Evolutionary conservation across 1,139 yeast genomes (phyloP).

Genomic region (Zhuliangozyma parablackwelliae): DNA sequence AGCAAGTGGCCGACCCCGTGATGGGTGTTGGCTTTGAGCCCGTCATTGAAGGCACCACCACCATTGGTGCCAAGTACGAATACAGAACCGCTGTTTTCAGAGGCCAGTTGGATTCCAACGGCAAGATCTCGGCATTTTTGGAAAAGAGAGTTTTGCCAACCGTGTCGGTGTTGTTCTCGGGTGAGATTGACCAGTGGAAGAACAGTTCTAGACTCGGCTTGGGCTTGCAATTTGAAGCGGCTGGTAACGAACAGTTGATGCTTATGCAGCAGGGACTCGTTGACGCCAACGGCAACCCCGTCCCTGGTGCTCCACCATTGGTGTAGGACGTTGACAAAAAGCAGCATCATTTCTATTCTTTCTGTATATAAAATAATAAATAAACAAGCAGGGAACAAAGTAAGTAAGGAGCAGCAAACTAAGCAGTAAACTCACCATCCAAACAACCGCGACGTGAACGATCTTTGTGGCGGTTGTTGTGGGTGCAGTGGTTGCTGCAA

Average conservation of each 20-base stretch:
- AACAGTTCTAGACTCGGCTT: slow-evolving; percentile 82
- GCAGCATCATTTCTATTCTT: too few species aligned
- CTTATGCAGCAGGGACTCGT: slow-evolving; percentile 73
- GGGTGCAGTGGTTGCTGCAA: slow-evolving; percentile 2
- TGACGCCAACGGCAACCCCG: slow-evolving; percentile 80
- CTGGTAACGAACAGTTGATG: slow-evolving; percentile 85
- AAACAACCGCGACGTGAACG: slow-evolving; percentile 26
- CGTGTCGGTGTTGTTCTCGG: slow-evolving; percentile 81
- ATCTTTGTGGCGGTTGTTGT: background rate
- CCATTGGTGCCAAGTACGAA: slow-evolving; percentile 96
- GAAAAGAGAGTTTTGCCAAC: slow-evolving; percentile 95
- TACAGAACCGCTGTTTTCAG: slow-evolving; percentile 95
- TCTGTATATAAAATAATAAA: slow-evolving; percentile 3
- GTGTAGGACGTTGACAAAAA: slow-evolving; percentile 4
- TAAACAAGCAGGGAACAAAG: slow-evolving; percentile 1
- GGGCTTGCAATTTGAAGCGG: slow-evolving; percentile 91
- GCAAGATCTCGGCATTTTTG: slow-evolving; percentile 85
- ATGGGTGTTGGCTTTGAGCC: slow-evolving; percentile 80
- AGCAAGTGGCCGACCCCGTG: slow-evolving; percentile 76
- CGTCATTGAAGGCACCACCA: slow-evolving; percentile 84
- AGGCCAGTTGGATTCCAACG: slow-evolving; percentile 88
- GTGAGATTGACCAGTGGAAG: slow-evolving; percentile 87
- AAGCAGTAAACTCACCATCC: slow-evolving; percentile 26
- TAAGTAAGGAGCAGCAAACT: background rate
- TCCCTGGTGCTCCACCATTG: slow-evolving; percentile 63